phyloP scores from a whole-genome alignment of 208 protist species.

The Leishmania major region DNA sequence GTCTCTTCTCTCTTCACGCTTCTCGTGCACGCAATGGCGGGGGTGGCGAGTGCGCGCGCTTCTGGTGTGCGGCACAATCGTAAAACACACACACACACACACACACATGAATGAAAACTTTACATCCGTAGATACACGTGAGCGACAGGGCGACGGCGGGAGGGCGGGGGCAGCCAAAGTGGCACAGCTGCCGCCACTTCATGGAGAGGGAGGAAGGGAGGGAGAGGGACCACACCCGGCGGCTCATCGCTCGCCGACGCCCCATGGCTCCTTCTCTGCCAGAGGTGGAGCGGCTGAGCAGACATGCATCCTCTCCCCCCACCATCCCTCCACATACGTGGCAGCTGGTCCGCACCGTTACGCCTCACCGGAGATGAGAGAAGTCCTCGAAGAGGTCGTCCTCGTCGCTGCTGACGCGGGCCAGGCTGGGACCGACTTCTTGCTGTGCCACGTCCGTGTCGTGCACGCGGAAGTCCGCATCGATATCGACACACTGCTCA shows the following conservation, averaged over 20 bases:
- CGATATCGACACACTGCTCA: constrained; percentile 94
- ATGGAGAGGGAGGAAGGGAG: neutral
- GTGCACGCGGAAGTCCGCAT: constrained; percentile 93
- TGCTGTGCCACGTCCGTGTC: constrained; percentile 62
- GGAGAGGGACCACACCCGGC: neutral
- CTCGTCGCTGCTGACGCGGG: constrained; percentile 57
- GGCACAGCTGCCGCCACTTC: neutral
- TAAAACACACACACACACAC: neutral
- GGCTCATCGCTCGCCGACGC: neutral
- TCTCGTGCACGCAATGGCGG: neutral
- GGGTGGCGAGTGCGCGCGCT: too few relatives aligned
- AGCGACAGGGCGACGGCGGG: neutral
- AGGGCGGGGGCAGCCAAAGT: neutral
- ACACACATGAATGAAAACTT: too few relatives aligned
- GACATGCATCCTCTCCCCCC: neutral
- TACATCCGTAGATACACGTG: neutral
- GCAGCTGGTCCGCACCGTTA: neutral
- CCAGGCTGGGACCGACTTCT: constrained; percentile 52
- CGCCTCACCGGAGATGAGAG: constrained; percentile 69
- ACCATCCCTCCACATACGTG: neutral
- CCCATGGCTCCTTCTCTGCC: neutral
- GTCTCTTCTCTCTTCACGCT: neutral
- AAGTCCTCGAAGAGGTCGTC: constrained; percentile 92
- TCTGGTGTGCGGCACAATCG: neutral
- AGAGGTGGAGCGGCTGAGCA: neutral